phyloP scores from a whole-genome alignment of 306 rosid species.

The Trichosanthes truncata region DNA sequence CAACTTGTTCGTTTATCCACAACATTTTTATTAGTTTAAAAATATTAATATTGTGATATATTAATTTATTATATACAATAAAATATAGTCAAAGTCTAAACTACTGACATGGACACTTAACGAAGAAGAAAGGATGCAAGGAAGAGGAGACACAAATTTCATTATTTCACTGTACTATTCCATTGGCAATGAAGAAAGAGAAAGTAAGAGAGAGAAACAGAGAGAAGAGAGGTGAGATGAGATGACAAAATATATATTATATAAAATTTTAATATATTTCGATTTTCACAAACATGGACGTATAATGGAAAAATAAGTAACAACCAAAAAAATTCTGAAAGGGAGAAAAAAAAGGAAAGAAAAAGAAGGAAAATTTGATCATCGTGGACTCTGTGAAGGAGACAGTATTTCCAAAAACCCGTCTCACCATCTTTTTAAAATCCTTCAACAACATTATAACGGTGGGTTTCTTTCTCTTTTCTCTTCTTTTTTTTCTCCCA shows the following conservation, averaged over 20 bases:
- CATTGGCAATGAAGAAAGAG: not conserved
- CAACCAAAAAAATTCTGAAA: not conserved
- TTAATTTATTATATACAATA: too few relatives aligned
- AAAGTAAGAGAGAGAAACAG: not conserved
- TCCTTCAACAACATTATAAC: slow-evolving; percentile 3
- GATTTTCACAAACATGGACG: slow-evolving; percentile 8
- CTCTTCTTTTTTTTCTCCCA: not conserved
- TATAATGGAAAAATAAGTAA: not conserved
- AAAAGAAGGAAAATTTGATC: not conserved
- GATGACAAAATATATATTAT: not conserved
- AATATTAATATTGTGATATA: too few relatives aligned
- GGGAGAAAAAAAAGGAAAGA: not conserved
- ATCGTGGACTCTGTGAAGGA: not conserved
- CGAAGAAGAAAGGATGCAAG: not conserved
- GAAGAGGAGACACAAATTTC: too few relatives aligned
- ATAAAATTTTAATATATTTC: slow-evolving; percentile 7
- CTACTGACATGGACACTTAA: not conserved
- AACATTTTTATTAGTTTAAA: too few relatives aligned
- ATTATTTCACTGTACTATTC: not conserved
- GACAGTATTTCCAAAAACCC: slow-evolving; percentile 11
- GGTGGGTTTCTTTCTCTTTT: not conserved
- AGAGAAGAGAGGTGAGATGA: not conserved
- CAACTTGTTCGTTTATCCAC: not conserved
- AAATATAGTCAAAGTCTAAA: not conserved
- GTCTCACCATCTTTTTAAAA: slow-evolving; percentile 4